phyloP scores from a whole-genome alignment of 2,329 filamentous ascomycete species.

The Davidsoniella virescens region DNA sequence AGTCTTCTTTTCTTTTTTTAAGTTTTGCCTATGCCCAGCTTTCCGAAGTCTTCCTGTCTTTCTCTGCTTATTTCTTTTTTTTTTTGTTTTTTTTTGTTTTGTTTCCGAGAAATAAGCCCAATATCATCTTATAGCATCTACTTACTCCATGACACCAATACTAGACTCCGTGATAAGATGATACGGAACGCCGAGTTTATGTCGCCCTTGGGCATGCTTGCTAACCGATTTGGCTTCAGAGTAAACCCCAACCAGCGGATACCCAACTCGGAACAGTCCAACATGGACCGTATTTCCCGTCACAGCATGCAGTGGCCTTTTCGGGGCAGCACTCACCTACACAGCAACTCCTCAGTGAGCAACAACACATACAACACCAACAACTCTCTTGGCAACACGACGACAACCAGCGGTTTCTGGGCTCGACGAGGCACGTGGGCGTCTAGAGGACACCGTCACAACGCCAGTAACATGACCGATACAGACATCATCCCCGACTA shows the following conservation, averaged over 20 bases:
- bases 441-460: conserved; percentile 8
- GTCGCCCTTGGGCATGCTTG: conserved; percentile 1
- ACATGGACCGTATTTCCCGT: conserved; percentile 3
- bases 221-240: conserved; percentile 8
- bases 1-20: neutral
- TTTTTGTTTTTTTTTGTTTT: neutral
- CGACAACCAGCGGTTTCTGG: conserved; percentile 10
- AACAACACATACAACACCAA: conserved; percentile 5
- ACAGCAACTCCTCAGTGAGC: conserved; percentile 5
- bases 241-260: conserved; percentile 5
- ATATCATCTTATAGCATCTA: neutral
- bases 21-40: neutral
- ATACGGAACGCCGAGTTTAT: neutral
- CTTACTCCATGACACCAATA: neutral
- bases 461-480: conserved; percentile 21
- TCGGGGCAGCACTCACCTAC: conserved; percentile 10
- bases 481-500: conserved; percentile 37
- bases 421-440: conserved; percentile 8
- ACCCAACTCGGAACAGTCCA: neutral
- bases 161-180: too few relatives aligned
- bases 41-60: neutral
- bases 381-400: conserved; percentile 2
- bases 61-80: neutral
- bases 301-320: conserved; percentile 14
- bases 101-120: too few relatives aligned